Conservation (phyloP, 1,284 basidiomycete genomes). For the Bondarzewia mesenterica region DNA sequence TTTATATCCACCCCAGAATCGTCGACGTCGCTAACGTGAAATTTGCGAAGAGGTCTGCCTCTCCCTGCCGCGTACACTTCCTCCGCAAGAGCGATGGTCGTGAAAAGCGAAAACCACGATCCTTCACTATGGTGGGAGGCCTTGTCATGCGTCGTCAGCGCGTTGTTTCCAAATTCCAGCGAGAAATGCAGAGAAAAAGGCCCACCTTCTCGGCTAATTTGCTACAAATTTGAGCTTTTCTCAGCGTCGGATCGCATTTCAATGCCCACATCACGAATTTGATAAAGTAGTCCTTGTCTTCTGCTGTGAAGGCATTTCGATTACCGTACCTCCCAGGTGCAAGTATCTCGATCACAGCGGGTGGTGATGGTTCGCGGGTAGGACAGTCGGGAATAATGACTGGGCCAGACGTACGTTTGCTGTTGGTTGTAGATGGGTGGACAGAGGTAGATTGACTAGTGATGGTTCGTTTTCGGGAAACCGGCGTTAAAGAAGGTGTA, state of each 20-base stretch:
- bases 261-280: constrained; percentile 55
- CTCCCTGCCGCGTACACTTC: not conserved
- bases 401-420: too few species aligned
- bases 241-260: constrained; percentile 40
- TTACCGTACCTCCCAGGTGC: constrained; percentile 27
- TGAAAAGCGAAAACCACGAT: constrained; percentile 3
- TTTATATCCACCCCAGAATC: constrained; percentile 20
- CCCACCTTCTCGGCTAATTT: constrained; percentile 46
- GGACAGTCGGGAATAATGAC: constrained; percentile 36
- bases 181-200: not conserved
- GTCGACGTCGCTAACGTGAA: constrained; percentile 18
- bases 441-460: too few species aligned
- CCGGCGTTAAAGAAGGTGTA: too few species aligned
- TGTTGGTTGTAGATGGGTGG: too few species aligned
- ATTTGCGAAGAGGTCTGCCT: too few species aligned
- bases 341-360: constrained; percentile 35
- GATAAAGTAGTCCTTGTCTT: constrained; percentile 56
- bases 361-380: constrained; percentile 60
- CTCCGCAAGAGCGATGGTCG: not conserved
- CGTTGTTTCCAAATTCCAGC: too few species aligned
- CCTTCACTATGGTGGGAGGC: constrained; percentile 17
- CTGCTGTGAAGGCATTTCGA: constrained; percentile 52
- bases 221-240: constrained; percentile 44
- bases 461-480: too few species aligned
- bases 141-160: constrained; percentile 11